Base-by-base conservation (phyloP, 2,329 filamentous ascomycete genomes). In the Thermothelomyces thermophilus region DNA sequence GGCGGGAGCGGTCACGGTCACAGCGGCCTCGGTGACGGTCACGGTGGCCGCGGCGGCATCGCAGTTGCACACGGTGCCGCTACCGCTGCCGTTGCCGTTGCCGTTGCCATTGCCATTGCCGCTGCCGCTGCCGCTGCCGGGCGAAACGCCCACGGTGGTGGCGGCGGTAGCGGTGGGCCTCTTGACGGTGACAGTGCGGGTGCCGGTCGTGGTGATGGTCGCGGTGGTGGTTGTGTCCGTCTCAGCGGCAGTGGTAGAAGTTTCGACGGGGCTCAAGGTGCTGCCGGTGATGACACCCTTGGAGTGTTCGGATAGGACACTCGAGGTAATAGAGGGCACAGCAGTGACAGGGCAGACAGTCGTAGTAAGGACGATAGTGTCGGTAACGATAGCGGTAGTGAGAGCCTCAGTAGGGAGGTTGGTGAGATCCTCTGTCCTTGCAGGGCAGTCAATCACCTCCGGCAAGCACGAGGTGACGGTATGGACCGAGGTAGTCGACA, bases 291-390 rank as follows among this genome's bases (percentile, higher is more conserved):
- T 66, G 46, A 64, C 54, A 52, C 63, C 66, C 40, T 63, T 56
- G 36, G 63, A 63, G 45, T 62, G 61, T 3, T 55, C 57, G 4
- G 53, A 60, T 19, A 66, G 53, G 40, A 70, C 53, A 59, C 66
- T 65, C 7, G 68, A 68, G 20, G 68, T 63, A 62, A 70, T 67
- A 51, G 66, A 63, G 11, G 56, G 52, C n/a, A 66, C 67, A 5
- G 64, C 68, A 2, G 66, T 65, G 35, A 72, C 68, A 46, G 71
- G 70, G 67, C 70, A 72, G 50, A 71, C 60, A 36, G 67, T 68
- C 41, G 66, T 67, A 46, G 66, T 65, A n/a, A 72, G 57, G 24
- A 64, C 56, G 44, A 70, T 54, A 13, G 64, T 67, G 51, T 70
- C 63, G 13, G 70, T 73, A 28, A 72, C 67, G 22, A 70, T 56